Conservation (phyloP, 768 basidiomycete species). For the Tephrocybe sp. region DNA sequence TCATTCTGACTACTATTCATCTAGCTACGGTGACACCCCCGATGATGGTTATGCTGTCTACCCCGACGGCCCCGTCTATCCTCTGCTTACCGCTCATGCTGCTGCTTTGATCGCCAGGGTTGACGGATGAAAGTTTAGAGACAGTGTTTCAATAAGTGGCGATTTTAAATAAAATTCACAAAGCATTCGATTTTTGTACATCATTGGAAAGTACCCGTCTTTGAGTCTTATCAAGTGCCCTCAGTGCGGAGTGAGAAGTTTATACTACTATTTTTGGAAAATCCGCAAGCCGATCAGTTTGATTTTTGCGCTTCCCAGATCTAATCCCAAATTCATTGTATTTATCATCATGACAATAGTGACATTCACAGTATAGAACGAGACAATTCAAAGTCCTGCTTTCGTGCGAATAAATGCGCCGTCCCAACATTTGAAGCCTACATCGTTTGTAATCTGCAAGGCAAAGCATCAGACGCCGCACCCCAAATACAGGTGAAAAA, state of each 20-base stretch:
- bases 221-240: too few species aligned
- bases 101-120: constrained; percentile 45
- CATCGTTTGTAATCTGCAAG: constrained; percentile 40
- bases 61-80: constrained; percentile 45
- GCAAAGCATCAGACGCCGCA: not conserved
- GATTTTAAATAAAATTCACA: too few species aligned
- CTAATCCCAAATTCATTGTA: not conserved
- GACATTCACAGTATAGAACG: not conserved
- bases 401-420: constrained; percentile 43
- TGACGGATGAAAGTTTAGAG: too few species aligned
- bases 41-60: constrained; percentile 56
- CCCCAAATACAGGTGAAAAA: not conserved
- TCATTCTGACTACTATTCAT: not conserved
- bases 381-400: constrained; percentile 22
- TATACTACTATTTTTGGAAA: too few species aligned
- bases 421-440: constrained; percentile 52
- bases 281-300: too few species aligned
- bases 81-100: constrained; percentile 39
- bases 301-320: too few species aligned
- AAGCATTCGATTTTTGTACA: too few species aligned
- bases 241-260: too few species aligned
- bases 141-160: too few species aligned
- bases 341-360: not conserved
- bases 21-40: constrained; percentile 37
- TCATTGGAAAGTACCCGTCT: too few species aligned